A percentile compares a stretch with the other conserved stretches of the same genome.
These are phyloP conservation scores for Ochromonas danica DNA, from an alignment of 108 stramenopile genomes.

Conservation along the genomic window DNA sequence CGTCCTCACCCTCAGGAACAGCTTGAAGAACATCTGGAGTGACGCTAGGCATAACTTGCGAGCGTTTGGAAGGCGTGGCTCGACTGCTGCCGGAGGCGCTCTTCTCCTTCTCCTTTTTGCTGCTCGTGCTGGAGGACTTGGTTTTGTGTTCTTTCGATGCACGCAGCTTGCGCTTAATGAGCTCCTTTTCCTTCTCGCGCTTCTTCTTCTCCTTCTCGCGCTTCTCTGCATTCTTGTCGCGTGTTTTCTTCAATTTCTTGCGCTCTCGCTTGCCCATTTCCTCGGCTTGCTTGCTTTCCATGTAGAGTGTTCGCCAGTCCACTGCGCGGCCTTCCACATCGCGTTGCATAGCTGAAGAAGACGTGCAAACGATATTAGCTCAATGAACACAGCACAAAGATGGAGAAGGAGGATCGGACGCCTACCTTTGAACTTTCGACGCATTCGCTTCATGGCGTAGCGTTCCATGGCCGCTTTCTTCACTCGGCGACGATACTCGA, in stretches of 20 bases:
- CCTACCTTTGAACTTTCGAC: slow-evolving; percentile 70
- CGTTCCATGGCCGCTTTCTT: slow-evolving; percentile 60
- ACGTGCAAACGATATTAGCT: no score
- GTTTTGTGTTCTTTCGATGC: slow-evolving; percentile 31
- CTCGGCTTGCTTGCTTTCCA: slow-evolving; percentile 21
- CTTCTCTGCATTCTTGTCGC: slow-evolving; percentile 40
- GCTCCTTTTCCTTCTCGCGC: slow-evolving; percentile 41
- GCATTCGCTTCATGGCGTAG: slow-evolving; percentile 60
- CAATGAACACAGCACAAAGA: no score
- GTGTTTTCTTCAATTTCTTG: slow-evolving; percentile 36
- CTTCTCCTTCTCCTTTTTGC: slow-evolving; percentile 31
- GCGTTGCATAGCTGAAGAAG: slow-evolving; percentile 35
- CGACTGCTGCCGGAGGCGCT: neutral
- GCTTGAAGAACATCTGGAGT: neutral
- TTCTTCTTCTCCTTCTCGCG: slow-evolving; percentile 39
- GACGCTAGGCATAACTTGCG: neutral
- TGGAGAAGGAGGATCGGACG: no score
- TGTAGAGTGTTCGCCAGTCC: slow-evolving; percentile 36
- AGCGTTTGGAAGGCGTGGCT: neutral
- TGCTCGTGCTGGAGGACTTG: slow-evolving; percentile 25
- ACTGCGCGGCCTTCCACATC: slow-evolving; percentile 24
- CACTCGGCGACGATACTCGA: slow-evolving; percentile 67
- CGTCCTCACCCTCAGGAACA: neutral
- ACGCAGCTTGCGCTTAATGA: slow-evolving; percentile 34
- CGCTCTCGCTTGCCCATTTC: slow-evolving; percentile 11